Evolutionary conservation across 192 early-diverging fungal genomes (phyloP).

Genomic region (Linnemannia elongata): DNA sequence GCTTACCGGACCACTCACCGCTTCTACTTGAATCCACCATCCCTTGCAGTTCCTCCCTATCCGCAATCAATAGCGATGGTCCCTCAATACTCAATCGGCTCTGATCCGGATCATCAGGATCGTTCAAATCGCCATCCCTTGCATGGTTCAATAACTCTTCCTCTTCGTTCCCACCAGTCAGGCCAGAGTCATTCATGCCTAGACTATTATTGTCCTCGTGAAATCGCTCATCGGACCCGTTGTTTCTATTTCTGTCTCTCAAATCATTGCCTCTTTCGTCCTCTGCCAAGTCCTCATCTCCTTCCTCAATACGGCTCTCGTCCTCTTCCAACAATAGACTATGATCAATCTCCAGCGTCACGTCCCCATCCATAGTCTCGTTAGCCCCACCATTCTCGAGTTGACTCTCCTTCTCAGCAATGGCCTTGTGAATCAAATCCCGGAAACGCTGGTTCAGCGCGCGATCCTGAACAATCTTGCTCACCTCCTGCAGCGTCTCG

Average conservation of each 20-base stretch:
- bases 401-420: conserved; percentile 50
- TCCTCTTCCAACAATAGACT: conserved; percentile 34
- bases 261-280: not conserved
- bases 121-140: not conserved
- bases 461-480: conserved; percentile 46
- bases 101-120: not conserved
- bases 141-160: not conserved
- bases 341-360: conserved; percentile 44
- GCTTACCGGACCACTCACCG: not conserved
- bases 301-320: conserved; percentile 2
- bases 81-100: conserved; percentile 1
- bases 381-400: conserved; percentile 26
- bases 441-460: conserved; percentile 41
- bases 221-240: not conserved
- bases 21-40: not conserved
- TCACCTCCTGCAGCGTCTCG: conserved; percentile 42
- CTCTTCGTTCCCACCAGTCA: not conserved
- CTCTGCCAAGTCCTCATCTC: not conserved
- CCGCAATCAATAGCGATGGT: not conserved
- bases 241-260: not conserved
- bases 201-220: not conserved
- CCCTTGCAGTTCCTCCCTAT: not conserved
- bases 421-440: conserved; percentile 48
- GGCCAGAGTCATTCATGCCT: not conserved
- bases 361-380: conserved; percentile 33